phyloP scores from a whole-genome alignment of 129 eudicot genomes.

The Flaveria bidentis region DNA sequence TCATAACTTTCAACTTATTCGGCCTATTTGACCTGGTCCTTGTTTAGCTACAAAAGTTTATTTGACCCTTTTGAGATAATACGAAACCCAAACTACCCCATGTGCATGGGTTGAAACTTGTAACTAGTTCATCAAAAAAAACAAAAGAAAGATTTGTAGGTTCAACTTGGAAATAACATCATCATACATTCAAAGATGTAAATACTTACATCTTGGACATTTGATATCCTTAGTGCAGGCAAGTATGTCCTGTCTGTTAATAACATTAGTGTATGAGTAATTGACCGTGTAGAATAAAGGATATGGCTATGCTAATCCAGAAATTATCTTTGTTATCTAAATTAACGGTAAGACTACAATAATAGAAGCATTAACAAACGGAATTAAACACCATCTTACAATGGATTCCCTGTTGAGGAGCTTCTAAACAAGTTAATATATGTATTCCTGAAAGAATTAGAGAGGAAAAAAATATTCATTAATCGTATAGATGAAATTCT shows the following conservation, averaged over 20 bases:
- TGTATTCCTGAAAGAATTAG: slow-evolving; percentile 48
- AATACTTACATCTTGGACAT: slow-evolving; percentile 76
- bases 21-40: too few species aligned
- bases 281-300: slow-evolving; percentile 21
- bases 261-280: slow-evolving; percentile 7
- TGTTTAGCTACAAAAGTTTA: neutral
- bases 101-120: neutral
- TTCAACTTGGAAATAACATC: neutral
- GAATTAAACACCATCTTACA: slow-evolving; percentile 46
- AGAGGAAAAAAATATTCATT: slow-evolving; percentile 3
- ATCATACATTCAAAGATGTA: slow-evolving; percentile 1
- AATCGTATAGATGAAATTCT: neutral
- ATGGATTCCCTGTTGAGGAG: slow-evolving; percentile 43
- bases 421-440: slow-evolving; percentile 64
- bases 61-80: neutral
- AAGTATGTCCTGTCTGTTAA: slow-evolving; percentile 60
- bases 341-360: neutral
- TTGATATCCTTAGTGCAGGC: slow-evolving; percentile 52
- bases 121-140: neutral
- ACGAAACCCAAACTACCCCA: neutral
- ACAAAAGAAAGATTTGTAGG: neutral
- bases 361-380: neutral
- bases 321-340: neutral
- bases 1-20: neutral
- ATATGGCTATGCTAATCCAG: neutral